Conservation (phyloP, 2,329 filamentous ascomycete genomes). For the Trichothecium sympodiale region DNA sequence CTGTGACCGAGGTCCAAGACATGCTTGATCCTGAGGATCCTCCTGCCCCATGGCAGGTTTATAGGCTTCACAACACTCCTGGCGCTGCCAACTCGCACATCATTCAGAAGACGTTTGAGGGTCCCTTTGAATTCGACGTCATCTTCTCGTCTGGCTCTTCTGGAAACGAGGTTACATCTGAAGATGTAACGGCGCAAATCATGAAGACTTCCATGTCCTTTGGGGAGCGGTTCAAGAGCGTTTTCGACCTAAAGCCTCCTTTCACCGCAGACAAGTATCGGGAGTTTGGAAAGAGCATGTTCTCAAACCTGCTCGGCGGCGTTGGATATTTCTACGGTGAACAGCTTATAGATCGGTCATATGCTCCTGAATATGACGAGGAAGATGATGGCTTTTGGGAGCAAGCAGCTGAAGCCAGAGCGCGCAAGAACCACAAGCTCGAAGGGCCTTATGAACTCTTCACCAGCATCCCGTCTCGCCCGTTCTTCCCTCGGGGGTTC, state of each 20-base stretch:
- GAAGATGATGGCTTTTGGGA: constrained; percentile 94
- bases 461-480: constrained; percentile 80
- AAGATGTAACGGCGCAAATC: constrained; percentile 61
- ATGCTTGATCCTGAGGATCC: constrained; percentile 49
- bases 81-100: constrained; percentile 71
- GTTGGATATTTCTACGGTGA: constrained; percentile 93
- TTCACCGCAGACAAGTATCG: constrained; percentile 65
- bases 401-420: constrained; percentile 71
- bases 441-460: constrained; percentile 85
- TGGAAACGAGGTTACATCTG: constrained; percentile 38
- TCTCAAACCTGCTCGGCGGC: constrained; percentile 88
- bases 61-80: constrained; percentile 62
- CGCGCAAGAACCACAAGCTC: constrained; percentile 52
- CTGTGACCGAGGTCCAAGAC: constrained; percentile 37
- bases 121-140: constrained; percentile 85
- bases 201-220: constrained; percentile 56
- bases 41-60: constrained; percentile 76
- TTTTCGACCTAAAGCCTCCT: constrained; percentile 58
- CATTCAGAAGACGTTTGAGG: constrained; percentile 84
- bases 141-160: constrained; percentile 75
- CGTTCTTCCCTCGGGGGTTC: constrained; percentile 94
- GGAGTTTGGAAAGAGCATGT: constrained; percentile 76
- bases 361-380: constrained; percentile 88
- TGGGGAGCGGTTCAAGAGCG: constrained; percentile 58
- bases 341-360: constrained; percentile 79